Base-by-base conservation (phyloP, 345 rosid genomes). In the Citrus inodora region DNA sequence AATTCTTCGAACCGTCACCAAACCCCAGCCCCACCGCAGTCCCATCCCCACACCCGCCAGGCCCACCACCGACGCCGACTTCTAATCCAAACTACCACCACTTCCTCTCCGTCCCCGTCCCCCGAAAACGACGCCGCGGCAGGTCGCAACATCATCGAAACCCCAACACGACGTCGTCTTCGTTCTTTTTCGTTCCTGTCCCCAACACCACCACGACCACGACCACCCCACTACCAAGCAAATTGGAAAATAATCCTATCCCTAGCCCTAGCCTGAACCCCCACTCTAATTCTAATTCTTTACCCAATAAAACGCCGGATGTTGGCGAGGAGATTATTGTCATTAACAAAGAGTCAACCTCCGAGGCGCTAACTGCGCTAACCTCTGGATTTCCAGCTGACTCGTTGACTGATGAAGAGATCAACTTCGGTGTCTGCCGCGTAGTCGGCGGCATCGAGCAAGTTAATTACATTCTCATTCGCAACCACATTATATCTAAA, bases 331-430 rank as follows among this genome's bases (percentile, higher is more conserved):
- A 96, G 87, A 96, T 96, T 78, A 94, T 96, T 28, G 93, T 93
- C 40, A 92, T 96, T 81, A 96, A 94, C 71, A 92, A 87, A 74
- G 98, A 96, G n/a, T 84, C 99, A 64, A 96, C 98, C 11, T 65
- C 89, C 3, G 99, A 96, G 86, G 99, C 99, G 37, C 68, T 96
- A 63, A 92, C 84, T 2, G 99, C 95, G 10, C 92, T 96, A 38
- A 87, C 98, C 0, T 93, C 99, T 16, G 99, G 99, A 25, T 96
- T 96, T 82, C 99, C 98, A 0, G 98, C 98, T 0, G 99, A 96
- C 78, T 90, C 94, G 1, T 85, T 96, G 19, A 94, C 97, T 0
- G 97, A 92, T 46, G 99, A 94, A 78, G 98, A 96, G 80, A 90
- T 96, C 35, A 97, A 96, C 5, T 91, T 91, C 11, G 97, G 95